phyloP scores from a whole-genome alignment of 441 rosid genomes.

The Biscutella laevigata region DNA sequence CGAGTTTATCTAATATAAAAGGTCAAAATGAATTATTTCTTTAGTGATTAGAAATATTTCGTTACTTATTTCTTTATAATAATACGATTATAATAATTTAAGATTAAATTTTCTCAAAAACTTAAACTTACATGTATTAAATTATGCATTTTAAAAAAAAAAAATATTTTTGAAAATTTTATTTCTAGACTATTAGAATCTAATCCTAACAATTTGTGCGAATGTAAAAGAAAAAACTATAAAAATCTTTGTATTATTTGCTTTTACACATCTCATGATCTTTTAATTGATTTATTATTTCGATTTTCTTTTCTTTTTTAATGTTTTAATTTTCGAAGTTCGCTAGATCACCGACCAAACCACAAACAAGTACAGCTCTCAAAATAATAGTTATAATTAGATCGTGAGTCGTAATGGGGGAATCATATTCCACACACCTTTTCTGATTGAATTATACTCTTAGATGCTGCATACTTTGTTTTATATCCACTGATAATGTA shows the following conservation, averaged over 20 bases:
- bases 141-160: too few species aligned
- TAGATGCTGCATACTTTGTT: constrained; percentile 17
- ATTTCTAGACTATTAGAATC: too few species aligned
- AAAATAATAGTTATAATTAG: constrained; percentile 18
- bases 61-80: too few species aligned
- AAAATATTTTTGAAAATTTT: too few species aligned
- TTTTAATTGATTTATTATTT: background rate
- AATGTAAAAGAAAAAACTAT: too few species aligned
- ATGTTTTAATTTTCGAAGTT: constrained; percentile 5
- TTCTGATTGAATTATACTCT: constrained; percentile 23
- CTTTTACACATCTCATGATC: background rate
- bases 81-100: too few species aligned
- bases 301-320: background rate
- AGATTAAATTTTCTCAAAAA: too few species aligned
- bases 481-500: constrained; percentile 21
- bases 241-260: background rate
- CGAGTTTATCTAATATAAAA: too few species aligned
- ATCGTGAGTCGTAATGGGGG: constrained; percentile 22
- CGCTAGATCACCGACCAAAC: constrained; percentile 7
- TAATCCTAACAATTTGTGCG: too few species aligned
- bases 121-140: too few species aligned
- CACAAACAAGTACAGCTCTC: constrained; percentile 8
- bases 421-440: constrained; percentile 26
- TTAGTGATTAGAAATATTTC: too few species aligned
- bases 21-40: too few species aligned